These are phyloP conservation scores for Talaromyces sp. DNA, from an alignment of 2,329 filamentous ascomycete genomes.

Conservation along the genomic window DNA sequence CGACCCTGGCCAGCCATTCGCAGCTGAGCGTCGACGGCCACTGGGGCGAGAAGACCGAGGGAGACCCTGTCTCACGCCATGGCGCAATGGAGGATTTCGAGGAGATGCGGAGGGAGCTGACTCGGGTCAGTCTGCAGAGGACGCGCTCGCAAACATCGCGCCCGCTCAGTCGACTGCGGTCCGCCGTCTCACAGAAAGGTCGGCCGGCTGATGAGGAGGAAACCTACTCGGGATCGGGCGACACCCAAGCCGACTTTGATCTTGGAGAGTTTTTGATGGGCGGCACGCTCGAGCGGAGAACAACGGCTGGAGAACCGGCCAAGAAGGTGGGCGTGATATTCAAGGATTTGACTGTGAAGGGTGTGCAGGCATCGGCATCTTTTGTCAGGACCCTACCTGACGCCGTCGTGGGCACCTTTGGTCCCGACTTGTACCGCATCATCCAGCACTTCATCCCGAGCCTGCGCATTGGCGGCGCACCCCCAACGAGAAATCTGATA, in stretches of 20 bases:
- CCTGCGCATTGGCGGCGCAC: slow-evolving; percentile 44
- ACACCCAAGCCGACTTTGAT: slow-evolving; percentile 52
- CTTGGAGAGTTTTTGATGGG: slow-evolving; percentile 67
- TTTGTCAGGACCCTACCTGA: slow-evolving; percentile 70
- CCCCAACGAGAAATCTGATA: slow-evolving; percentile 53
- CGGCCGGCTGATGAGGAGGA: slow-evolving; percentile 25
- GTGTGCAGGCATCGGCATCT: slow-evolving; percentile 60
- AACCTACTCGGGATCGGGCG: slow-evolving; percentile 16
- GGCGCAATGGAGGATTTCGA: slow-evolving; percentile 58
- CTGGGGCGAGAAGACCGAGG: slow-evolving; percentile 57
- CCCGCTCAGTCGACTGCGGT: slow-evolving; percentile 21
- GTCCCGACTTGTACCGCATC: slow-evolving; percentile 69
- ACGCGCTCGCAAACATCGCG: slow-evolving; percentile 26
- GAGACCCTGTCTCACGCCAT: slow-evolving; percentile 48
- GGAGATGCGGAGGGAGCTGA: slow-evolving; percentile 53
- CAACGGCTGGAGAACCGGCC: slow-evolving; percentile 57
- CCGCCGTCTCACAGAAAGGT: slow-evolving; percentile 22
- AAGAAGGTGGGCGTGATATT: slow-evolving; percentile 77
- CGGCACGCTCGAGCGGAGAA: slow-evolving; percentile 70
- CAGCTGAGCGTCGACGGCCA: slow-evolving; percentile 42
- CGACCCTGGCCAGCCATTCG: slow-evolving; percentile 14
- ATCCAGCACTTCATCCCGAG: slow-evolving; percentile 53
- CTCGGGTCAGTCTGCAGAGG: slow-evolving; percentile 45
- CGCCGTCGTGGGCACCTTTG: slow-evolving; percentile 72
- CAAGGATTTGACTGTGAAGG: slow-evolving; percentile 71